phyloP scores from a whole-genome alignment of 192 early-diverging fungal genomes.

The Linnemannia schmuckeri region DNA sequence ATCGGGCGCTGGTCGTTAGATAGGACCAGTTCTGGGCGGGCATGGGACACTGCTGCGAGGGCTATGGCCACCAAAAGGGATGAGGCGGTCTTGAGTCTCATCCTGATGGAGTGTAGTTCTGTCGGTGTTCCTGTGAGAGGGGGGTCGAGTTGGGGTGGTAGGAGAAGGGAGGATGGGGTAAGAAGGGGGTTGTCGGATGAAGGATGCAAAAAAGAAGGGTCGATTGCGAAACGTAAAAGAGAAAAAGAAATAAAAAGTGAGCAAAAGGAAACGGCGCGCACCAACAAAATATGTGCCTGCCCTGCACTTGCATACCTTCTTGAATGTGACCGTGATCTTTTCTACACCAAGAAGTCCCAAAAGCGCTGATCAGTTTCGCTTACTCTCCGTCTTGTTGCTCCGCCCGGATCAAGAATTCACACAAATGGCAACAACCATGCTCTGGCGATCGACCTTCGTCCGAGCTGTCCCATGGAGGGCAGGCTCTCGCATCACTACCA shows the following conservation, averaged over 20 bases:
- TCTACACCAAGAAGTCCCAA: background rate
- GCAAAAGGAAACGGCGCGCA: background rate
- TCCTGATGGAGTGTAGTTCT: slow-evolving; percentile 5
- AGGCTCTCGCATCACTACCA: slow-evolving; percentile 4
- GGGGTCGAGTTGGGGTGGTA: background rate
- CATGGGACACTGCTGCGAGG: slow-evolving; percentile 22
- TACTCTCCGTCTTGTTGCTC: background rate
- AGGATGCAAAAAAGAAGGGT: background rate
- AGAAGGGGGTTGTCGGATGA: background rate
- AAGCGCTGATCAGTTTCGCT: slow-evolving; percentile 2
- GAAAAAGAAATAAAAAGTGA: background rate
- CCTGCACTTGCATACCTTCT: too few relatives aligned
- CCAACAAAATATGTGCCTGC: background rate
- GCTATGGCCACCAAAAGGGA: slow-evolving; percentile 17
- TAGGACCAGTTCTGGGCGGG: slow-evolving; percentile 51
- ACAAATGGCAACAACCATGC: slow-evolving; percentile 8
- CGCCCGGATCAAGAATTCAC: background rate
- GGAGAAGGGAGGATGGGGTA: background rate
- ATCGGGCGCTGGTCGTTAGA: slow-evolving; percentile 51
- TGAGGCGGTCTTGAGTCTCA: slow-evolving; percentile 34
- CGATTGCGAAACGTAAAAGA: background rate
- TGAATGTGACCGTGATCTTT: background rate
- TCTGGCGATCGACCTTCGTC: slow-evolving; percentile 22
- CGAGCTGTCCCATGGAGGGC: slow-evolving; percentile 16
- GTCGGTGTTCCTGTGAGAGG: background rate